These are phyloP conservation scores for Kandelia obovata DNA, from an alignment of 345 rosid genomes.

Conservation along the genomic window DNA sequence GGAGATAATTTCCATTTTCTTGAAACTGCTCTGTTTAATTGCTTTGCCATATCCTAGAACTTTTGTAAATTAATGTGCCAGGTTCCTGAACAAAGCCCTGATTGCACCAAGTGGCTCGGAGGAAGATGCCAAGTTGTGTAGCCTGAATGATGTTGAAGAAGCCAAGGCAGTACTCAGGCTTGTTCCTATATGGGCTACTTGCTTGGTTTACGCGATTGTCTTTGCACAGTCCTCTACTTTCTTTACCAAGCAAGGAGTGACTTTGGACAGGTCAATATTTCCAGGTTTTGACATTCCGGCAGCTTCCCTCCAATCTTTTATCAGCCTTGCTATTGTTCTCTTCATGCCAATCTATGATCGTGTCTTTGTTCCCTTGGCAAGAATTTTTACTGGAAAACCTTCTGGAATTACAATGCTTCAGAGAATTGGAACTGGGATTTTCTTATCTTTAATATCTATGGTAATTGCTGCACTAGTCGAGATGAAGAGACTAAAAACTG, in stretches of 20 bases:
- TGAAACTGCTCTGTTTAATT: too few species aligned
- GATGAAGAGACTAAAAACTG: constrained; percentile 17
- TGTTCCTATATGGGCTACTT: constrained; percentile 19
- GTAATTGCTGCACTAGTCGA: constrained; percentile 14
- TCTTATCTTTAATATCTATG: constrained; percentile 13
- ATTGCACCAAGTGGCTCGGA: constrained; percentile 1
- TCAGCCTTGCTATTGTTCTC: constrained; percentile 8
- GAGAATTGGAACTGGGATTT: constrained; percentile 21
- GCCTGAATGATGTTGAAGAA: constrained; percentile 9
- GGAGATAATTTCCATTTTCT: too few species aligned
- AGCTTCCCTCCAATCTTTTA: constrained; percentile 21
- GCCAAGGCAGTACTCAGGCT: constrained; percentile 17
- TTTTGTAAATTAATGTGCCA: background rate
- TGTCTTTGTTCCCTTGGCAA: constrained; percentile 5
- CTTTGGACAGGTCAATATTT: constrained; percentile 16
- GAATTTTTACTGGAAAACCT: constrained; percentile 8
- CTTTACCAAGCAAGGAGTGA: constrained; percentile 22
- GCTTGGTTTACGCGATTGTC: constrained; percentile 15
- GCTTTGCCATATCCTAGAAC: too few species aligned
- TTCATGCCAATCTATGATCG: constrained; percentile 15
- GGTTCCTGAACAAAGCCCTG: constrained; percentile 9
- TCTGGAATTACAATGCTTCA: constrained; percentile 20
- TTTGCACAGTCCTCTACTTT: constrained; percentile 20
- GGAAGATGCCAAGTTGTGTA: constrained; percentile 3
- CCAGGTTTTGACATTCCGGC: constrained; percentile 17